Base-by-base conservation (phyloP, 352 stramenopile species). In the Globisporangium lucens region DNA sequence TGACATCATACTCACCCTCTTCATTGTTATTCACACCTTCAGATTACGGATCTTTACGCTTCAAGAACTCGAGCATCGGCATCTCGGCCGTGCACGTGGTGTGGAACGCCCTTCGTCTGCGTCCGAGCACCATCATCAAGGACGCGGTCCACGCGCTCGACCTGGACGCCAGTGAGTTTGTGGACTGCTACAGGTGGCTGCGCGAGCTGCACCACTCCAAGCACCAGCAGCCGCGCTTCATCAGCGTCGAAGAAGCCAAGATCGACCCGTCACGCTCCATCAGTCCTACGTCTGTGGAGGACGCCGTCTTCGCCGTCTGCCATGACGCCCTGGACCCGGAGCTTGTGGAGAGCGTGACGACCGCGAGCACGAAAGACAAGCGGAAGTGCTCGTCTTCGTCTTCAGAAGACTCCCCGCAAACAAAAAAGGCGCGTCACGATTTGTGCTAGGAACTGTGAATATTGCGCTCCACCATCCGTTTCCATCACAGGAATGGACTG, bases 201-300 rank as follows among this genome's bases (percentile, higher is more conserved):
- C 71, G 68, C 1, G 66, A 80, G 38, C 60, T 78, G 9, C 57
- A 77, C 46, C 53, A 61, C 35, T 17, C 57, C 41, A 57, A 68
- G 17, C 62, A 75, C 43, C 46, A 72, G 20, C 67, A 67, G 52
- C 49, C 67, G 17, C 73, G 71, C 35, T 83, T 80, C 60, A 65
- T 80, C 24, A 83, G 74, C 20, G 73, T 82, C 10, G 75, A 82
- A 38, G 70, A 75, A n/a, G 60, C 57, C 65, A 83, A 80, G 64
- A 63, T 59, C 8, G 69, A 79, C 59, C n/a, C 63, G 3, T 76
- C 68, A 4, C 70, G 76, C 9, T 75, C 76, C 35, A 74, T 79
- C 56, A 83, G 76, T 66, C 76, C 76, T 2, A 83, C 76, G 27
- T 74, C 66, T 17, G 74, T 80, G 12, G 76, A 83, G 2, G 76